Evolutionary conservation across 352 stramenopile species (phyloP).

Genomic region (Saprolegnia parasitica): DNA sequence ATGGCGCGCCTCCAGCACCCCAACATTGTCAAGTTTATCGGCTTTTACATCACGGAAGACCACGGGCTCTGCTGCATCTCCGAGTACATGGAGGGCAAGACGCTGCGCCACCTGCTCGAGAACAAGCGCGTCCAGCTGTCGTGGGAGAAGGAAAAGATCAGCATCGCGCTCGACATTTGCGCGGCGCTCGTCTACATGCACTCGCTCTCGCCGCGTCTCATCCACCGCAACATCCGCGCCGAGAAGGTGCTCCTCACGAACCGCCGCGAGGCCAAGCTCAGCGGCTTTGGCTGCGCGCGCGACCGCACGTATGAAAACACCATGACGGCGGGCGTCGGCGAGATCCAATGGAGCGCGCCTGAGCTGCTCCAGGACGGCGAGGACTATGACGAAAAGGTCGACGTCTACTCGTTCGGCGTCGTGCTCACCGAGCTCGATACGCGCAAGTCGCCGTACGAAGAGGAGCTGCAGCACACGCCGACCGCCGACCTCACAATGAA

Average conservation of each 20-base stretch:
- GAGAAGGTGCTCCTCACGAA: slow-evolving; percentile 50
- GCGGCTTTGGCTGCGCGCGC: slow-evolving; percentile 53
- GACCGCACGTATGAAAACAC: slow-evolving; percentile 42
- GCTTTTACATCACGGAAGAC: slow-evolving; percentile 29
- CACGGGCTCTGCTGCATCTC: slow-evolving; percentile 29
- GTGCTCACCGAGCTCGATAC: slow-evolving; percentile 59
- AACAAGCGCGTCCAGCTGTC: slow-evolving; percentile 24
- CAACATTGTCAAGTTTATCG: slow-evolving; percentile 31
- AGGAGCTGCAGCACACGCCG: slow-evolving; percentile 34
- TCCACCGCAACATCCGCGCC: slow-evolving; percentile 62
- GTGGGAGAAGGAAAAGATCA: slow-evolving; percentile 44
- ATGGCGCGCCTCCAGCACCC: slow-evolving; percentile 29
- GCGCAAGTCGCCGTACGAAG: slow-evolving; percentile 46
- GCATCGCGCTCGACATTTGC: slow-evolving; percentile 51
- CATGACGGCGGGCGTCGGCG: slow-evolving; percentile 53
- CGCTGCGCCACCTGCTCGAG: slow-evolving; percentile 25
- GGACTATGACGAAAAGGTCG: slow-evolving; percentile 48
- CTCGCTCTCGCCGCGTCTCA: slow-evolving; percentile 40
- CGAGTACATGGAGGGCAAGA: slow-evolving; percentile 30
- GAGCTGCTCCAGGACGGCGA: slow-evolving; percentile 49
- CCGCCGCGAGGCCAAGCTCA: slow-evolving; percentile 49
- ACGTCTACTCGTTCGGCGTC: slow-evolving; percentile 61
- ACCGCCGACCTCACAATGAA: slow-evolving; percentile 31
- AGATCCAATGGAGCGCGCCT: slow-evolving; percentile 49
- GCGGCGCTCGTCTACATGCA: slow-evolving; percentile 62